Conservation (phyloP, 306 rosid species). For the Pterocarpus macrocarpus region DNA sequence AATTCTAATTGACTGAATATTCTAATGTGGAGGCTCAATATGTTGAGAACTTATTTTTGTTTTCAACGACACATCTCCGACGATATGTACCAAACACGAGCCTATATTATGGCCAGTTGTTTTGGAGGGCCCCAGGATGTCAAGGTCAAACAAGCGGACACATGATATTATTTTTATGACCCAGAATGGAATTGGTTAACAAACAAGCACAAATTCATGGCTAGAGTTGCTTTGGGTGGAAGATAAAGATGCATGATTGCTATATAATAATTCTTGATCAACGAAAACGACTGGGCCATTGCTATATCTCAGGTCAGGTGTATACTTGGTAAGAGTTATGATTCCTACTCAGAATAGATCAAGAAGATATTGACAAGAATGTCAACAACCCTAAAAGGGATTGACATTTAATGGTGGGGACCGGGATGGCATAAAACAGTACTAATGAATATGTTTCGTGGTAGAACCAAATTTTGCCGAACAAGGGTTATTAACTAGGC, state of each 20-base stretch:
- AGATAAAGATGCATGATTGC: slow-evolving; percentile 5
- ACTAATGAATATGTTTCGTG: not conserved
- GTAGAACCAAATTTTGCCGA: not conserved
- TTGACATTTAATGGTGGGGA: slow-evolving; percentile 3
- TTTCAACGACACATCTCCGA: slow-evolving; percentile 9
- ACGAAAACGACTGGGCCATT: not conserved
- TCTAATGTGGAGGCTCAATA: slow-evolving; percentile 21
- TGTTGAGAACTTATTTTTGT: not conserved
- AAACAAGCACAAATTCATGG: slow-evolving; percentile 33
- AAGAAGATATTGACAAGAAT: slow-evolving; percentile 35
- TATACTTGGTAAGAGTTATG: not conserved
- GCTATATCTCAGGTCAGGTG: slow-evolving; percentile 11
- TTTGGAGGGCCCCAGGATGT: slow-evolving; percentile 38
- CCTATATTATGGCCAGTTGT: slow-evolving; percentile 49
- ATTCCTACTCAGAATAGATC: slow-evolving; percentile 29
- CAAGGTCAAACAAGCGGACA: slow-evolving; percentile 50
- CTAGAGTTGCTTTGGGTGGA: slow-evolving; percentile 17
- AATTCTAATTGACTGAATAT: not conserved
- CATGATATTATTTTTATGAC: slow-evolving; percentile 36
- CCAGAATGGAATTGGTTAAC: slow-evolving; percentile 25
- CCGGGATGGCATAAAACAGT: not conserved
- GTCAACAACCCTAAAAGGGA: slow-evolving; percentile 16
- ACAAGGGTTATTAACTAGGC: not conserved
- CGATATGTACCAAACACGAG: slow-evolving; percentile 43
- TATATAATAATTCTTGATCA: not conserved